Base-by-base conservation (phyloP, 768 basidiomycete genomes). In the Hemileccinum rubropunctum region DNA sequence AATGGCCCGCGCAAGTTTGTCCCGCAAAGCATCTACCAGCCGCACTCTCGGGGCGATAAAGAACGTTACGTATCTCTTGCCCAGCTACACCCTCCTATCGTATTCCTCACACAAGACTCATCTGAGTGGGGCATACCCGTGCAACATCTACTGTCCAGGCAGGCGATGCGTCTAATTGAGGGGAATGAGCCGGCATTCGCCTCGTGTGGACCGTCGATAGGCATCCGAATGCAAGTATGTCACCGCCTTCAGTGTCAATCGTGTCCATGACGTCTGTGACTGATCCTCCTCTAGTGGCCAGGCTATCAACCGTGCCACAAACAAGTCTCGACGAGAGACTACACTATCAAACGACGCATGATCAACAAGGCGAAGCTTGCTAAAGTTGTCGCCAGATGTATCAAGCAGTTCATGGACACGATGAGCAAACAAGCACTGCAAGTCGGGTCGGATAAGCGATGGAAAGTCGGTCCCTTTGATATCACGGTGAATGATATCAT, bases 251-350 rank as follows among this genome's bases (percentile, higher is more conserved):
- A n/a, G 9, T 8, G 28, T 30, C 28, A 9, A 28, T 28, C 9
- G 27, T 28, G 7, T 23, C 34, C 11, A 6, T 17, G 2, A 43
- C 32, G 1, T 15, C 28, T 8, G 11, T 23, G 21, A 21, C 3
- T 35, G 27, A 52, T 17, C 6, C 8, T 21, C n/a, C 20, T 32
- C 14, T 52, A 88, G 86, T 89, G 87, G 87, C 86, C 84, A 15
- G 86, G 86, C 2, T 88, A 88, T 59, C 71, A 74, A 36, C 78
- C 80, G 45, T 86, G 80, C 81, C 82, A 79, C 52, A 74, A 82
- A 45, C 86, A 86, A 60, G 85, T 88, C 57, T 78, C 81, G 3
- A 87, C 86, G 3, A 81, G 77, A 59, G 85, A 88, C 61, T 88
- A 84, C 62, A 76, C 81, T 21, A 80, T 76, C 56, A 78, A 81